Evolutionary conservation across 768 basidiomycete genomes (phyloP).

Genomic region (Trametes punicea): DNA sequence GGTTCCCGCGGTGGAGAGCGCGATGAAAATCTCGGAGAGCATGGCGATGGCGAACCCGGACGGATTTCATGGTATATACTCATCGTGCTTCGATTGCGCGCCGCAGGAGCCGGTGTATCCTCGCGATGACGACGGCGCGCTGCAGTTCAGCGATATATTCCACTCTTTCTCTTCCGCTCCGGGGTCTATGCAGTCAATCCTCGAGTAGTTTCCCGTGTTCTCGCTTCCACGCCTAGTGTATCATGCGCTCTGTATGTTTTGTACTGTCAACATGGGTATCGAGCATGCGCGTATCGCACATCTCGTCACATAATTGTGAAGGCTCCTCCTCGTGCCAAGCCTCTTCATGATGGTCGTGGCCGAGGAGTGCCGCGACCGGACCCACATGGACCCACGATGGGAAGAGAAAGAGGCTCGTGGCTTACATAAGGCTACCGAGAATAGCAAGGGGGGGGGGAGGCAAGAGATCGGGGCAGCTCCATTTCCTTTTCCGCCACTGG

Average conservation of each 20-base stretch:
- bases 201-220: too few species aligned
- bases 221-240: background rate
- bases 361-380: constrained; percentile 4
- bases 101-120: background rate
- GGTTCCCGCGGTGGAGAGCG: background rate
- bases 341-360: background rate
- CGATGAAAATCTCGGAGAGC: constrained; percentile 3
- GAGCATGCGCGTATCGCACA: too few species aligned
- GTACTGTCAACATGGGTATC: too few species aligned
- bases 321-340: too few species aligned
- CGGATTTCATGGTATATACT: background rate
- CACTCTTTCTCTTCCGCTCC: background rate
- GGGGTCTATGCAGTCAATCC: background rate
- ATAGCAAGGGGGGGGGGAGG: background rate
- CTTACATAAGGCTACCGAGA: constrained; percentile 1
- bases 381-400: constrained; percentile 13
- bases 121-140: background rate
- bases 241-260: too few species aligned
- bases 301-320: too few species aligned
- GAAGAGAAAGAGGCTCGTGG: background rate
- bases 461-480: constrained; percentile 10
- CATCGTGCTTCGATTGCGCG: background rate
- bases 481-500: too few species aligned
- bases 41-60: background rate
- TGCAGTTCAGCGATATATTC: constrained; percentile 7